These are phyloP conservation scores for Mortierella sp. DNA, from an alignment of 371 early-diverging fungal species.

Conservation along the genomic window DNA sequence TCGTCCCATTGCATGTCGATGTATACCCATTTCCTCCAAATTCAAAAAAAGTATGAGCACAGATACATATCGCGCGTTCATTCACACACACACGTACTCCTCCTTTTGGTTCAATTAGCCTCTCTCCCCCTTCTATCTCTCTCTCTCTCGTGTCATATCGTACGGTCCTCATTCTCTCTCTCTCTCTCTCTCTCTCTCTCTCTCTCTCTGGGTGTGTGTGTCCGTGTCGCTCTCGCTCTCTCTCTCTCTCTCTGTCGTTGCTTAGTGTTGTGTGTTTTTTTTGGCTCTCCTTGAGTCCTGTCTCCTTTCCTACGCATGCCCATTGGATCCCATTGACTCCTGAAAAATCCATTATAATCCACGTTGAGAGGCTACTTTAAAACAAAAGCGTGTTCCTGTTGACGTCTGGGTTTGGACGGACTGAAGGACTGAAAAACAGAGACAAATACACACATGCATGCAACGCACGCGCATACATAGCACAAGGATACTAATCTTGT, in stretches of 20 bases:
- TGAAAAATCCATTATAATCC: slow-evolving; percentile 44
- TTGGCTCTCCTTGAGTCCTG: slow-evolving; percentile 24
- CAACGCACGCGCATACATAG: slow-evolving; percentile 6
- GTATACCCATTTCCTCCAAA: slow-evolving; percentile 1
- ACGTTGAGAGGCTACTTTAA: slow-evolving; percentile 14
- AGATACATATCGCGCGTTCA: no score
- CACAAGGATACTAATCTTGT: slow-evolving; percentile 3
- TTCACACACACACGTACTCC: background rate
- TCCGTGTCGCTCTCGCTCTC: background rate
- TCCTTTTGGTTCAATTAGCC: background rate
- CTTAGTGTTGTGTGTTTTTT: slow-evolving; percentile 4
- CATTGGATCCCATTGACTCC: slow-evolving; percentile 30
- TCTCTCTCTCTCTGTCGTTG: background rate
- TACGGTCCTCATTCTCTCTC: no score
- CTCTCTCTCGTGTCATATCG: no score
- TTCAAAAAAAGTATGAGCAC: background rate
- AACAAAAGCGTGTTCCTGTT: background rate
- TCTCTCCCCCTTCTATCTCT: background rate
- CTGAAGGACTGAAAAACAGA: background rate
- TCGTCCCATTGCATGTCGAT: slow-evolving; percentile 1
- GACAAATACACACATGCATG: background rate
- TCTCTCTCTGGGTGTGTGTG: background rate
- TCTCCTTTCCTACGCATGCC: slow-evolving; percentile 34
- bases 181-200: background rate
- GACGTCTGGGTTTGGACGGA: background rate